phyloP scores from a whole-genome alignment of 768 basidiomycete species.

The Pleurotus cornucopiae region DNA sequence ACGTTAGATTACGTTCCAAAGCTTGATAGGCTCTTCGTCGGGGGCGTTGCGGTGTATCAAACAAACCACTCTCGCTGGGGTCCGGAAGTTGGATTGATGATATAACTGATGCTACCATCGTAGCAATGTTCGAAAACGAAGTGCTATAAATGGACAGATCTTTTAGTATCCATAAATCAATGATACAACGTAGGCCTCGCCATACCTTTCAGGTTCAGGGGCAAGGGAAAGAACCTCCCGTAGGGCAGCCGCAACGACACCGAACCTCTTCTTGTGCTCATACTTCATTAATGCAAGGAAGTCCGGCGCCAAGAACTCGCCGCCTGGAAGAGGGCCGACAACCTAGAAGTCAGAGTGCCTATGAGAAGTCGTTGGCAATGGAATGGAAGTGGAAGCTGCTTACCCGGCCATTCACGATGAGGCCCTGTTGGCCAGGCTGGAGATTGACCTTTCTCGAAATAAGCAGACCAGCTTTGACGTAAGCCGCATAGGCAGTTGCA shows the following conservation, averaged over 20 bases:
- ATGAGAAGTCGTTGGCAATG: no score
- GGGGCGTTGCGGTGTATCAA: conserved; percentile 59
- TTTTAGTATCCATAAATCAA: no score
- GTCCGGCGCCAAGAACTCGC: conserved; percentile 66
- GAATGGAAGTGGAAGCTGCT: conserved; percentile 19
- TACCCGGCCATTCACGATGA: conserved; percentile 85
- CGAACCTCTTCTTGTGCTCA: conserved; percentile 68
- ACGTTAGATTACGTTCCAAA: conserved; percentile 66
- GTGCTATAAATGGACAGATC: conserved; percentile 1
- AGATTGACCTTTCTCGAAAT: conserved; percentile 57
- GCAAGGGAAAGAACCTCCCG: conserved; percentile 41
- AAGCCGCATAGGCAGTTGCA: conserved; percentile 33
- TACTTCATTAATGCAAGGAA: conserved; percentile 67
- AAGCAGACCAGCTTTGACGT: conserved; percentile 38
- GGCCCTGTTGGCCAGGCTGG: conserved; percentile 51
- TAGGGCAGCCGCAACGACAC: conserved; percentile 66
- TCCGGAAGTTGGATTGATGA: conserved; percentile 69
- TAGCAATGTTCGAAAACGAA: conserved; percentile 54
- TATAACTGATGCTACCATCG: conserved; percentile 68
- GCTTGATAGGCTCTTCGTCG: conserved; percentile 57
- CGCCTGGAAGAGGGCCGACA: conserved; percentile 63
- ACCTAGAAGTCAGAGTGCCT: conserved; percentile 40
- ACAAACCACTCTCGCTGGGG: conserved; percentile 66
- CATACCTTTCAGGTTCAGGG: conserved; percentile 38
- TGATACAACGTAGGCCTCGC: not conserved